Conservation (phyloP, 306 rosid genomes). For the cucumber (Cucumis sativus) region Cucumber_9930_V3 NC_026656.2:20851001-20851500, state of each 20-base stretch:
- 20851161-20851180: no score
- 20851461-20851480: not conserved
- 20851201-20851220: no score
- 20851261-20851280: not conserved
- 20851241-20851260: no score
- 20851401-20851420: not conserved
- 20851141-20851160: no score
- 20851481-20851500: not conserved
- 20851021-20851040: not conserved
- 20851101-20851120: not conserved
- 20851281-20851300: not conserved
- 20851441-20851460: not conserved
- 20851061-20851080: not conserved
- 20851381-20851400: not conserved
- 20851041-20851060: not conserved
- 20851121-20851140: no score
- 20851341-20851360: not conserved
- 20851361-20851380: not conserved
- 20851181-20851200: no score
- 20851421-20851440: no score
- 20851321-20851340: not conserved
- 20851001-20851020: not conserved
- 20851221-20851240: no score
- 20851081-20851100: not conserved
- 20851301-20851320: not conserved